Evolutionary conservation across 2,329 filamentous ascomycete species (phyloP).

Genomic region (Fusarium beomiforme): DNA sequence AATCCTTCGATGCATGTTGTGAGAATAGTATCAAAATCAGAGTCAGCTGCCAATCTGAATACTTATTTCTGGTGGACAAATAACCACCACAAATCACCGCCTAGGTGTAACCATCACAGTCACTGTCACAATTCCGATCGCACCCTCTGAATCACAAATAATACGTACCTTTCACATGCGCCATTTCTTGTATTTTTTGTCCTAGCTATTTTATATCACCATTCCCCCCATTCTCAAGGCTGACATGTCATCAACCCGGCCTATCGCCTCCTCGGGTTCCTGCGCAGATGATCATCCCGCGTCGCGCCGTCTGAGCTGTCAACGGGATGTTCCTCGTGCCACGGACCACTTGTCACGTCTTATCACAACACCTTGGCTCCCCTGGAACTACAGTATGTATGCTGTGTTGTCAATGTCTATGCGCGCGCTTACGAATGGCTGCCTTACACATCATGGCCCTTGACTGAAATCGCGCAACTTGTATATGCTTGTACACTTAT

Average conservation of each 20-base stretch:
- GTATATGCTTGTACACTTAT: neutral
- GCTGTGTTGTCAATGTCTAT: slow-evolving; percentile 14
- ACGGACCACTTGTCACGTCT: slow-evolving; percentile 32
- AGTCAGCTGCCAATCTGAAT: slow-evolving; percentile 5
- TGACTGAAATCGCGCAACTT: slow-evolving; percentile 14
- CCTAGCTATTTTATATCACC: neutral
- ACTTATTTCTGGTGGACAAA: slow-evolving; percentile 8
- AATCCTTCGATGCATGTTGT: neutral
- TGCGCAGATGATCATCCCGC: slow-evolving; percentile 46
- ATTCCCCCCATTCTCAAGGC: neutral
- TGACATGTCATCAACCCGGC: slow-evolving; percentile 25
- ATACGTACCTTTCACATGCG: slow-evolving; percentile 29
- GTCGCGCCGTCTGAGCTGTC: slow-evolving; percentile 40
- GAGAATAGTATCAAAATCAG: neutral
- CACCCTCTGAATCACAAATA: slow-evolving; percentile 9
- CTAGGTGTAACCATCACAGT: neutral
- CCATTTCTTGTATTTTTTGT: slow-evolving; percentile 25
- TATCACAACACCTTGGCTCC: slow-evolving; percentile 2
- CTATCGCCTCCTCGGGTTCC: slow-evolving; percentile 45
- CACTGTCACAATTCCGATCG: slow-evolving; percentile 7
- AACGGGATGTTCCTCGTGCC: slow-evolving; percentile 26
- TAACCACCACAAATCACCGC: slow-evolving; percentile 9
- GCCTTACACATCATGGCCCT: slow-evolving; percentile 29
- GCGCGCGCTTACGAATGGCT: slow-evolving; percentile 37
- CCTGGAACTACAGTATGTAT: neutral